Conservation (phyloP, 2,329 filamentous ascomycete species). For the Claviceps quebecensis region DNA sequence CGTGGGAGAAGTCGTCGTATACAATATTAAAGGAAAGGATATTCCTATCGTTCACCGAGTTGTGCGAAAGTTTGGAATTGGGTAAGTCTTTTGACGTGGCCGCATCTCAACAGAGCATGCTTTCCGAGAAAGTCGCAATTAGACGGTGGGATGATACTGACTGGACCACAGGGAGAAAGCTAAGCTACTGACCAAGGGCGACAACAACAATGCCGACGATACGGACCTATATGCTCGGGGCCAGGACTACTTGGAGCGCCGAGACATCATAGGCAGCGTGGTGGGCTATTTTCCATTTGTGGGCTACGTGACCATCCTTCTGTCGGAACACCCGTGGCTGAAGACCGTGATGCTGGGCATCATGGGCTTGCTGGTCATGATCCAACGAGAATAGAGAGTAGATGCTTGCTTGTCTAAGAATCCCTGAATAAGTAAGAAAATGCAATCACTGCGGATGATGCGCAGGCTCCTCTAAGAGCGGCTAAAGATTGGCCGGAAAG, state of each 20-base stretch:
- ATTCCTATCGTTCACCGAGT: conserved; percentile 96
- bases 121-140: too few species aligned
- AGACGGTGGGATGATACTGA: conserved; percentile 3
- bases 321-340: conserved; percentile 92
- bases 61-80: conserved; percentile 56
- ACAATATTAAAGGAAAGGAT: conserved; percentile 81
- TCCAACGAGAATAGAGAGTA: conserved; percentile 62
- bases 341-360: conserved; percentile 90
- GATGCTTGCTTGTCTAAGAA: neutral
- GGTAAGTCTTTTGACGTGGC: conserved; percentile 23
- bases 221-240: conserved; percentile 73
- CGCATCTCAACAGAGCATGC: too few species aligned
- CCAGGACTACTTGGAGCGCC: conserved; percentile 74
- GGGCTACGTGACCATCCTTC: conserved; percentile 89
- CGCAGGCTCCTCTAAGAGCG: too few species aligned
- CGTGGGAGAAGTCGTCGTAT: conserved; percentile 46
- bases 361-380: conserved; percentile 85
- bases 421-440: too few species aligned
- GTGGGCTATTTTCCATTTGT: conserved; percentile 87
- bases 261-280: conserved; percentile 88
- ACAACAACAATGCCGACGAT: conserved; percentile 91
- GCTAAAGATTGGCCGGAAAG: too few species aligned
- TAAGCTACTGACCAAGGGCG: conserved; percentile 88
- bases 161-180: conserved; percentile 31
- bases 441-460: too few species aligned